Evolutionary conservation across 1,284 basidiomycete genomes (phyloP), one percentile per base, ranked within the genome.

Genomic region (Malassezia japonica): DNA sequence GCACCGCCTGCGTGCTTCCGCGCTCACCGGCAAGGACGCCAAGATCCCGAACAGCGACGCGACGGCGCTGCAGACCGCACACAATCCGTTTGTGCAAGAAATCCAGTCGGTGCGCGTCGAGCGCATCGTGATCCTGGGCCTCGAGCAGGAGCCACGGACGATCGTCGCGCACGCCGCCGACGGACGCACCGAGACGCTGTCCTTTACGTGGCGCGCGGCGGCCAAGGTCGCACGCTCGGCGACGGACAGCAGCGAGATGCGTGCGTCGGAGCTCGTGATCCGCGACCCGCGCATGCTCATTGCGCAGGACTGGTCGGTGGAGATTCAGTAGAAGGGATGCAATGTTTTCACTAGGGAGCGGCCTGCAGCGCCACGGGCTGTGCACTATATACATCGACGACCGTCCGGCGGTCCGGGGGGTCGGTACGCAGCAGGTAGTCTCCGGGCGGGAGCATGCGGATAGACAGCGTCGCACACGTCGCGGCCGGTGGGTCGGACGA

Each of bases 71-170:
- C 51, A 38, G 23, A 32, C 24, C 20, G n/a, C 33, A 4, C 28
- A 32, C 33, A 67, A 70, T 47, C 47, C 39, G 21, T 72, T 62
- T 46, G 62, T 60, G 18, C 39, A 57, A 15, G 57, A 56, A n/a
- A 60, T 67, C 36, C 18, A 41, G 37, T 28, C 56, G 18, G 68
- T 69, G 12, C 56, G 65, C n/a, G 59, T 72, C 6, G 68, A 69
- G 31, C 64, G 60, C 50, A 24, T 72, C 8, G 55, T 71, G n/a
- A 50, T 71, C 27, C 50, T 70, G 9, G 70, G 70, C 29, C 39
- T 67, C 24, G 63, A 61, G 29, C 46, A 50, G 23, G 56, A 52
- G 45, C 60, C 61, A 6, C 48, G 49, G 37, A 13, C 51, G 9
- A 46, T 69, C 2, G 42, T 36, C 7, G 55, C 62, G 21, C 24